Conservation (phyloP, 352 stramenopile genomes). For the Pythium oligandrum region DNA sequence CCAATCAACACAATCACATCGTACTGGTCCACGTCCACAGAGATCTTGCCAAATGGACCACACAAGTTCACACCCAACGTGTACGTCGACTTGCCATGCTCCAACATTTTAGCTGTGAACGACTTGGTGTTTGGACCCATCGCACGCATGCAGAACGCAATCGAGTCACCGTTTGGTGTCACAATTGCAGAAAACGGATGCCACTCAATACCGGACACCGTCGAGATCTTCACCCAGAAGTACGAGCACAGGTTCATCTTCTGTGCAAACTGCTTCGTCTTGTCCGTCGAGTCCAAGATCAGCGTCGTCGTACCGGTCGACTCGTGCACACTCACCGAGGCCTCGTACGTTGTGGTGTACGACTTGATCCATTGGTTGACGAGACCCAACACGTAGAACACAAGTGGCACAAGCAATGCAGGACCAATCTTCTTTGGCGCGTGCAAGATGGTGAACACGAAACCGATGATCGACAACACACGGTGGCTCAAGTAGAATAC, state of each 20-base stretch:
- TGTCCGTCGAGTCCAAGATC: constrained; percentile 39
- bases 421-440: constrained; percentile 42
- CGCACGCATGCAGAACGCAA: constrained; percentile 72
- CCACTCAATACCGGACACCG: constrained; percentile 62
- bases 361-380: constrained; percentile 46
- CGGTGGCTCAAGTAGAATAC: constrained; percentile 78
- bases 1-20: constrained; percentile 62
- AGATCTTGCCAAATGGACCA: constrained; percentile 63
- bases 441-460: constrained; percentile 78
- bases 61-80: constrained; percentile 48
- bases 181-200: constrained; percentile 82
- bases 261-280: constrained; percentile 57
- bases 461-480: constrained; percentile 60
- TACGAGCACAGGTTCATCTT: constrained; percentile 60
- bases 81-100: constrained; percentile 38
- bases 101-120: constrained; percentile 46
- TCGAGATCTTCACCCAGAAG: constrained; percentile 72
- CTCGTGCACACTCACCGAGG: constrained; percentile 31
- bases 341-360: constrained; percentile 44
- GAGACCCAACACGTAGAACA: constrained; percentile 51
- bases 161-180: constrained; percentile 60
- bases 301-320: constrained; percentile 43
- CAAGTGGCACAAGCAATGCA: constrained; percentile 58
- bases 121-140: constrained; percentile 25
- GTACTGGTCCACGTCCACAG: constrained; percentile 58